Evolutionary conservation across 2,329 filamentous ascomycete species (phyloP), one percentile per base, ranked within the genome.

Genomic region (Aureobasidium sp.): DNA sequence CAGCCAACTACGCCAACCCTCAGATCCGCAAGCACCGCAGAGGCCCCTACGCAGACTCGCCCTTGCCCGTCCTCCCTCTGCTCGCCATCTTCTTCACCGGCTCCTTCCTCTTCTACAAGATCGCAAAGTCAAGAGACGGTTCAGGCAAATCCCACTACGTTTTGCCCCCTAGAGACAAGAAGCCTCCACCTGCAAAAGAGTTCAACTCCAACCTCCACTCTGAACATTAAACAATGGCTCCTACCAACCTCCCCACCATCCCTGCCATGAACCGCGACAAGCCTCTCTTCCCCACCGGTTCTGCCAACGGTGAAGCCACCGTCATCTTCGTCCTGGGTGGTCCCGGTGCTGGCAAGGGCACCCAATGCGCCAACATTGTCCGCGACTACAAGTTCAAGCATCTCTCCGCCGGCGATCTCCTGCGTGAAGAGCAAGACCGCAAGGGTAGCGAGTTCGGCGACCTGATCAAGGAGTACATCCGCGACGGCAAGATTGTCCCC

Each of bases 251-350:
- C 63, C 73, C 72, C 18, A 68, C 72, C 64, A 81, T 82, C 74
- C 79, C 80, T 67, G 81, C 84, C 69, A 84, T 86, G 36, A 77
- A 82, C 69, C 91, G 91, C 78, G 76, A 79, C 51, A 81, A 84
- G 63, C 91, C 95, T 6, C 89, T 89, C 75, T 98, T 97, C 87
- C 90, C 88, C 66, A 82, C 91, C 58, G 74, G 75, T 63, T 67
- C 60, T 36, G 55, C 67, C 6, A 25, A 48, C 2, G 75, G 88
- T 65, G 86, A 94, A 67, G 93, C 97, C 38, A 96, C 94, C n/a
- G 95, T 98, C 67, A 84, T 99, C 79, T 98, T 97, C 84, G 94
- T 98, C 69, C 94, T 99, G 68, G 95, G 95, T 79, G 96, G 96
- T 3, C 96, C 96, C 18, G 96, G 96, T 70, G 93, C 95, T 69